A percentile compares a stretch with the other conserved stretches of the same genome.
These are phyloP conservation scores for Pilatotrama ljubarskyi DNA, from an alignment of 768 basidiomycete species.

Conservation along the genomic window DNA sequence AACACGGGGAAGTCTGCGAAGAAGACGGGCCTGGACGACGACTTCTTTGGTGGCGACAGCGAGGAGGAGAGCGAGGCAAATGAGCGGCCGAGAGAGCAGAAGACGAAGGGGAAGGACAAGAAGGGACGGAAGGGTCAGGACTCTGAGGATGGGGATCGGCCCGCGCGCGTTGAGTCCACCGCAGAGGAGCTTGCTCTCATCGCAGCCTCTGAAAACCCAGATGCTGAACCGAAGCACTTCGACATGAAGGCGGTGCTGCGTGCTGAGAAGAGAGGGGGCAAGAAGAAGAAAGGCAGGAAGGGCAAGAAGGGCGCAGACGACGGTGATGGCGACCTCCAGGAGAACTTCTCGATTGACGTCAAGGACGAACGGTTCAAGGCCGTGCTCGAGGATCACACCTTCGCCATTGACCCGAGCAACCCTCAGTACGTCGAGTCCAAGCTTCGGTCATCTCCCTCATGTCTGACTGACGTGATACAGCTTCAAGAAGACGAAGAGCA, in stretches of 20 bases:
- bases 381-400: slow-evolving; percentile 86
- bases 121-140: slow-evolving; percentile 23
- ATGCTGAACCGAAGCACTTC: slow-evolving; percentile 73
- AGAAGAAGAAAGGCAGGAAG: slow-evolving; percentile 40
- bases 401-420: slow-evolving; percentile 94
- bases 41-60: slow-evolving; percentile 10
- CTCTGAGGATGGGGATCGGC: slow-evolving; percentile 22
- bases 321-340: slow-evolving; percentile 67
- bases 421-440: slow-evolving; percentile 68
- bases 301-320: slow-evolving; percentile 48
- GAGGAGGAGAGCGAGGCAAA: slow-evolving; percentile 30
- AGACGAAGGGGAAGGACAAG: slow-evolving; percentile 21
- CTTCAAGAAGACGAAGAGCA: slow-evolving; percentile 91
- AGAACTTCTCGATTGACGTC: slow-evolving; percentile 81
- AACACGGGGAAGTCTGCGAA: slow-evolving; percentile 35
- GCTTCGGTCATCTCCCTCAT: no score
- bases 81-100: slow-evolving; percentile 23
- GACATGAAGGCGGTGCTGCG: slow-evolving; percentile 87
- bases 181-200: slow-evolving; percentile 68
- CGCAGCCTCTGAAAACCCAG: slow-evolving; percentile 53
- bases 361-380: slow-evolving; percentile 86
- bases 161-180: slow-evolving; percentile 45
- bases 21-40: slow-evolving; percentile 22
- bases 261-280: slow-evolving; percentile 70
- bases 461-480: slow-evolving; percentile 40